Conservation (phyloP, 2,329 filamentous ascomycete species). For the Diaporthe caulivora region DNA sequence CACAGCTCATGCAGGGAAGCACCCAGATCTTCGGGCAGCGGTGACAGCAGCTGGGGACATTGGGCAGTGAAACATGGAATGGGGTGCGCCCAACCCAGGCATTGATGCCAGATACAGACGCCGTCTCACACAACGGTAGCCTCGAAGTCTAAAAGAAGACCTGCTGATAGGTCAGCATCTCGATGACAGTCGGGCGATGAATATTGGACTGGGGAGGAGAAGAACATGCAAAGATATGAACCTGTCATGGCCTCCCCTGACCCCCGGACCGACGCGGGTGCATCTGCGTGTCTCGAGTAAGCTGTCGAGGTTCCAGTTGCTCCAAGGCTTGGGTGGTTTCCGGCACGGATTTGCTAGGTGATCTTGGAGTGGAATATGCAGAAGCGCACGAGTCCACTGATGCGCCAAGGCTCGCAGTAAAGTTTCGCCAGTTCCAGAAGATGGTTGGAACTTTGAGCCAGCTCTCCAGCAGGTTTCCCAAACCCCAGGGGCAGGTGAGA, state of each 20-base stretch:
- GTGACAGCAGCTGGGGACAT: slow-evolving; percentile 39
- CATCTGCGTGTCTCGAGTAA: slow-evolving; percentile 17
- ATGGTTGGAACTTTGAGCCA: not conserved
- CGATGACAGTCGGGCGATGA: slow-evolving; percentile 3
- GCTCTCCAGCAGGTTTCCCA: slow-evolving; percentile 1
- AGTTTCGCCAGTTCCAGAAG: slow-evolving; percentile 26
- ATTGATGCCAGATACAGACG: slow-evolving; percentile 40
- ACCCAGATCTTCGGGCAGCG: slow-evolving; percentile 37
- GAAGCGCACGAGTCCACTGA: not conserved
- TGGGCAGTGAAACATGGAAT: slow-evolving; percentile 39
- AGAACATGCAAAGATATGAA: slow-evolving; percentile 15
- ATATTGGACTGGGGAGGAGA: slow-evolving; percentile 18
- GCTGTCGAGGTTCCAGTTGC: not conserved
- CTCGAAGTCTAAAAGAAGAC: slow-evolving; percentile 27
- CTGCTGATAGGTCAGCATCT: slow-evolving; percentile 32
- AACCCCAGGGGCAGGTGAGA: slow-evolving; percentile 5
- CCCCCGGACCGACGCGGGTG: slow-evolving; percentile 13
- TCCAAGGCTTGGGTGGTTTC: not conserved
- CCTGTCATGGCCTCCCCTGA: slow-evolving; percentile 13
- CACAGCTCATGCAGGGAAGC: slow-evolving; percentile 35
- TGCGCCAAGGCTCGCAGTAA: slow-evolving; percentile 25
- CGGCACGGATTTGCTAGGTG: not conserved
- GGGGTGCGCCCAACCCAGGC: slow-evolving; percentile 40
- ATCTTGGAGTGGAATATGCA: not conserved
- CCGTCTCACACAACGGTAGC: slow-evolving; percentile 36